Conservation (phyloP, 805 yeast genomes). For the Wickerhamiella parazyma region DNA sequence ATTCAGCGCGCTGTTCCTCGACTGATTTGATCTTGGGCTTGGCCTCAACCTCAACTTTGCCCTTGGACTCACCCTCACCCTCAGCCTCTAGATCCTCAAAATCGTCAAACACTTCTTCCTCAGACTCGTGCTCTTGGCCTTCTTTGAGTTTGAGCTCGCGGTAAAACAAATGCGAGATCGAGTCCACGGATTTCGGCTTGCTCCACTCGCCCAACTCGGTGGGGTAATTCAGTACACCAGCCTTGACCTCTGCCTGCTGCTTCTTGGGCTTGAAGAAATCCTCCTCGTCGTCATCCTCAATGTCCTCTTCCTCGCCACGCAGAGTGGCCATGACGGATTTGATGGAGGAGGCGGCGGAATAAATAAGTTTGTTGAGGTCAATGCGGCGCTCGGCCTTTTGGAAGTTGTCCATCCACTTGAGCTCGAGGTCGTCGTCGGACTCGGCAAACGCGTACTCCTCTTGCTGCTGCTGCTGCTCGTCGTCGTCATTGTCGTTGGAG, state of each 20-base stretch:
- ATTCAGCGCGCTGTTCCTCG: conserved; percentile 63
- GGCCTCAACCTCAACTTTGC: conserved; percentile 21
- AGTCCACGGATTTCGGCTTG: conserved; percentile 20
- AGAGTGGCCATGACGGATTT: conserved; percentile 25
- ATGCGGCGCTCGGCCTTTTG: conserved; percentile 31
- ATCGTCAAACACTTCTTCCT: conserved; percentile 23
- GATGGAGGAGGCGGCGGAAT: conserved; percentile 21
- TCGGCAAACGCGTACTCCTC: conserved; percentile 15
- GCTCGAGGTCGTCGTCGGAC: conserved; percentile 17
- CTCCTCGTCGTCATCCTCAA: conserved; percentile 25
- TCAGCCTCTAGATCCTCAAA: conserved; percentile 26
- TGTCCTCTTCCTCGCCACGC: conserved; percentile 20
- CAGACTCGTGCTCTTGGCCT: conserved; percentile 13
- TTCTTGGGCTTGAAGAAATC: conserved; percentile 22
- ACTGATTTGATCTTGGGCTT: conserved; percentile 31
- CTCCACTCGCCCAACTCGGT: conserved; percentile 16
- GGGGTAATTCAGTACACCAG: conserved; percentile 20
- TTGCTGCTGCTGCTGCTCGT: conserved; percentile 19
- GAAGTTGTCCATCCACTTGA: conserved; percentile 25
- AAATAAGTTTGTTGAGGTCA: conserved; percentile 71
- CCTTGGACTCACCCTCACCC: too few species aligned
- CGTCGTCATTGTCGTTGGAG: too few species aligned
- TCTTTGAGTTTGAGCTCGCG: conserved; percentile 24
- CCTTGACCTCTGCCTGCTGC: conserved; percentile 1
- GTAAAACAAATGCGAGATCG: conserved; percentile 19